These are phyloP conservation scores for Cicer judaicum DNA, from an alignment of 306 rosid genomes.

Conservation along the genomic window DNA sequence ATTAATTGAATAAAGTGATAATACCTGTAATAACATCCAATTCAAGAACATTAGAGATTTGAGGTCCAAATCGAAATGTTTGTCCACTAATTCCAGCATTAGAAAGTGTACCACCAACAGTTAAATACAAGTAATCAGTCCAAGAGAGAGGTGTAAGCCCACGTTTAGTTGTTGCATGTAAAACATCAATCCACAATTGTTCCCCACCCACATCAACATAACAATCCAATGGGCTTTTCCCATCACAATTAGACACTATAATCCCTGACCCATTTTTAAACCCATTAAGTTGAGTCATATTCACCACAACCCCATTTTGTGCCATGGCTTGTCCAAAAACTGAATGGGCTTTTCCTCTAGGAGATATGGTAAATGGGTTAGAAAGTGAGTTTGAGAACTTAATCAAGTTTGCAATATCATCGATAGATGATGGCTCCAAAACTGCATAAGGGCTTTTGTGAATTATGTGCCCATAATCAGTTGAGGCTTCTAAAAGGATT, in stretches of 20 bases:
- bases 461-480: constrained; percentile 69
- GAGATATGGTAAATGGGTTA: constrained; percentile 54
- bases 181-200: constrained; percentile 77
- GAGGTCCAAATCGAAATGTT: constrained; percentile 79
- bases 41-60: constrained; percentile 71
- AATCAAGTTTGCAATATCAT: constrained; percentile 56
- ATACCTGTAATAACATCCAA: constrained; percentile 79
- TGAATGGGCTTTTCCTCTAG: constrained; percentile 80
- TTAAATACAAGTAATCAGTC: constrained; percentile 76
- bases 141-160: constrained; percentile 70
- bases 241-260: constrained; percentile 48
- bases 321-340: constrained; percentile 71
- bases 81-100: constrained; percentile 94
- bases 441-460: constrained; percentile 53
- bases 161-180: constrained; percentile 51
- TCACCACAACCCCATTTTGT: constrained; percentile 59
- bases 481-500: constrained; percentile 54
- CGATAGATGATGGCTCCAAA: constrained; percentile 51
- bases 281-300: constrained; percentile 48
- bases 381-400: constrained; percentile 44
- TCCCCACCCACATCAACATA: constrained; percentile 88
- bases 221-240: constrained; percentile 35
- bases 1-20: constrained; percentile 7
- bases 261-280: constrained; percentile 36
- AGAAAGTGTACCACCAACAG: constrained; percentile 86